Evolutionary conservation across 352 stramenopile species (phyloP), one percentile per base, ranked within the genome.

Genomic region (Salisapilia sapeloensis): DNA sequence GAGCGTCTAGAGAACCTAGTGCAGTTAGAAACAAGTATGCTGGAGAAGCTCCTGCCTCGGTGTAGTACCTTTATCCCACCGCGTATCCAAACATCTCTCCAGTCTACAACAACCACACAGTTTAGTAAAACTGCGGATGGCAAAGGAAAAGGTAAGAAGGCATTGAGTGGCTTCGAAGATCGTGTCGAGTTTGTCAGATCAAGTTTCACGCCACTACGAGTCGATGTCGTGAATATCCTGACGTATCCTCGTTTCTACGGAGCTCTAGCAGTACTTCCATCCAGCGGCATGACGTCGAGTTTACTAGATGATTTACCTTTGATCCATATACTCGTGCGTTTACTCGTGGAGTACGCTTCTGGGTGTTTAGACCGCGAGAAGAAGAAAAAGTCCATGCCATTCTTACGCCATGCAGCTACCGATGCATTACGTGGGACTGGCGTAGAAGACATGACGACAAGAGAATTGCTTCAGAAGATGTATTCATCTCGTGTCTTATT

Each of bases 1-100:
- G 35, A 66, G 33, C 61, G 61, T 1, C 50, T 77, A 10, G 44
- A 58, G 28, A 58, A 74, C 21, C 31, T 69, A 1, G 40, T 57
- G 2, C 19, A 53, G 14, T 35, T 77, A 2, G 61, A 77, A 41
- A 45, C 48, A 2, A 42, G 60, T 14, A 30, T 76, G 19, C 22
- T 62, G 1, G 52, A 70, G 4, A 50, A 63, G 1, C 18, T 58
- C 17, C 17, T 67, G 6, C 23, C 40, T 10, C 35, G 24, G 10
- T 53, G 52, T 13, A 41, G 30, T 6, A 40, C 42, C 8, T 70
- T 70, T 31, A 24, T 35, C 3, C 44, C 56, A n/a, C 55, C 52
- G n/a, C 46, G 46, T 1, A 24, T 25, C 22, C 26, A 42, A 10
- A 15, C 33, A 5, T 19, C 23, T 16, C 20, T 11, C 13, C 15